These are phyloP conservation scores for Phytophthora lateralis DNA, from an alignment of 352 stramenopile genomes.

Conservation along the genomic window DNA sequence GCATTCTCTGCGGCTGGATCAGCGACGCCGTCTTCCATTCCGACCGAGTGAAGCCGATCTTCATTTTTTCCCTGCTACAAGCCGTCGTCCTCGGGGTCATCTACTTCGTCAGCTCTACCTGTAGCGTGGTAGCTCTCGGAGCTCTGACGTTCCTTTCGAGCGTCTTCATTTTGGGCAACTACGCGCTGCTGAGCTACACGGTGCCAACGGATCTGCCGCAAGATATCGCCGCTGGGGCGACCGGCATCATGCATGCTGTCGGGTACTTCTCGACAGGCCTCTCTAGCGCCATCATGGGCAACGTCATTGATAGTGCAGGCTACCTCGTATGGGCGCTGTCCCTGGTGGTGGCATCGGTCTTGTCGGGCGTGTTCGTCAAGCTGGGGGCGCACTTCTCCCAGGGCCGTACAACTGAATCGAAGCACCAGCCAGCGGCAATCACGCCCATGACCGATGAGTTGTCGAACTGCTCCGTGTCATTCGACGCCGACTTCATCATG, in stretches of 20 bases:
- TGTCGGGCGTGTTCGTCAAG: conserved; percentile 63
- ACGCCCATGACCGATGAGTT: conserved; percentile 17
- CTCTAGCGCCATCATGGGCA: conserved; percentile 67
- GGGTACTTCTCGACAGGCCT: conserved; percentile 76
- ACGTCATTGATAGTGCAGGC: conserved; percentile 54
- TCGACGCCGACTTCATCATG: conserved; percentile 28
- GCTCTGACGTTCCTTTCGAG: conserved; percentile 68
- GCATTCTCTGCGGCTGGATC: conserved; percentile 73
- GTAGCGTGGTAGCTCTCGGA: conserved; percentile 53
- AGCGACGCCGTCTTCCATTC: conserved; percentile 74
- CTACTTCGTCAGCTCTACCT: conserved; percentile 63
- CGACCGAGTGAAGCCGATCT: conserved; percentile 69
- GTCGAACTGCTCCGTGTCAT: conserved; percentile 18
- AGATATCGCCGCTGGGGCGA: conserved; percentile 69
- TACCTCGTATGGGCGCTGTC: conserved; percentile 66
- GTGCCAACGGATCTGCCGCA: conserved; percentile 75
- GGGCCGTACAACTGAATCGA: conserved; percentile 31
- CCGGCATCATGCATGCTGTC: conserved; percentile 67
- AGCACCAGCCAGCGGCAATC: conserved; percentile 23
- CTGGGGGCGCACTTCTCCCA: conserved; percentile 64
- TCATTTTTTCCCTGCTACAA: conserved; percentile 75
- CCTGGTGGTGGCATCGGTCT: conserved; percentile 60
- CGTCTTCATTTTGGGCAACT: conserved; percentile 77
- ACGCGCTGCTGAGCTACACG: conserved; percentile 76
- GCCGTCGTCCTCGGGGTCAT: conserved; percentile 53